Conservation (phyloP, 2,329 filamentous ascomycete species). For the Trichoderma brevicompactum region DNA sequence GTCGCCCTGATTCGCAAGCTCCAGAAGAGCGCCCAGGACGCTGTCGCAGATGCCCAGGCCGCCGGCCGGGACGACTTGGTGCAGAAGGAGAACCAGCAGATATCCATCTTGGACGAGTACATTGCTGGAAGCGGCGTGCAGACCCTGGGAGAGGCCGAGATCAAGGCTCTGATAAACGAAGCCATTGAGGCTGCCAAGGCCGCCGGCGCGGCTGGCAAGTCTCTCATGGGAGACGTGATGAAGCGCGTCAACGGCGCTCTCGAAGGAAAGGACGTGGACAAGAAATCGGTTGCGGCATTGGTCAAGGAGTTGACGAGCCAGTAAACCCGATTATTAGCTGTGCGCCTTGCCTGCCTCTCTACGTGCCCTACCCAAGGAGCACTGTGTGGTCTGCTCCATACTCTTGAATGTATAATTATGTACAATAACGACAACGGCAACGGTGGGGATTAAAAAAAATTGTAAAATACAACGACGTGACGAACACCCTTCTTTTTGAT, state of each 20-base stretch:
- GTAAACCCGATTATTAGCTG: neutral
- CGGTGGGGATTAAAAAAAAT: neutral
- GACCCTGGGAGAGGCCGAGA: conserved; percentile 61
- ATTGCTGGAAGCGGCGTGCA: conserved; percentile 62
- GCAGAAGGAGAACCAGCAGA: conserved; percentile 70
- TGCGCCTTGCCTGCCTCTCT: neutral
- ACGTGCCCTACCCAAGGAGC: too few species aligned
- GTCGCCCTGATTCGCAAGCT: conserved; percentile 69
- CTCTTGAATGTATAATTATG: neutral
- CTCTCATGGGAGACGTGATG: conserved; percentile 64
- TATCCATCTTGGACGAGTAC: conserved; percentile 69
- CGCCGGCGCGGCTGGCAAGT: conserved; percentile 51
- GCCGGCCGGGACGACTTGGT: conserved; percentile 71
- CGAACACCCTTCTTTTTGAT: neutral
- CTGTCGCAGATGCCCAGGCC: conserved; percentile 64
- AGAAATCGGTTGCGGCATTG: conserved; percentile 61
- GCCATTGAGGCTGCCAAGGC: conserved; percentile 57
- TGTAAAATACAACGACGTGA: neutral
- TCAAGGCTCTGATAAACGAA: conserved; percentile 57
- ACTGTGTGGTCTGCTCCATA: too few species aligned
- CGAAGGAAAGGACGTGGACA: conserved; percentile 68
- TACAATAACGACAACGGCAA: conserved; percentile 12
- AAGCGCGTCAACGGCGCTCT: conserved; percentile 61
- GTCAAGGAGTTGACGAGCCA: conserved; percentile 56
- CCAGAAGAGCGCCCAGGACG: conserved; percentile 59